These are phyloP conservation scores for Cercospora canescens DNA, from an alignment of 2,329 filamentous ascomycete genomes.

Conservation along the genomic window DNA sequence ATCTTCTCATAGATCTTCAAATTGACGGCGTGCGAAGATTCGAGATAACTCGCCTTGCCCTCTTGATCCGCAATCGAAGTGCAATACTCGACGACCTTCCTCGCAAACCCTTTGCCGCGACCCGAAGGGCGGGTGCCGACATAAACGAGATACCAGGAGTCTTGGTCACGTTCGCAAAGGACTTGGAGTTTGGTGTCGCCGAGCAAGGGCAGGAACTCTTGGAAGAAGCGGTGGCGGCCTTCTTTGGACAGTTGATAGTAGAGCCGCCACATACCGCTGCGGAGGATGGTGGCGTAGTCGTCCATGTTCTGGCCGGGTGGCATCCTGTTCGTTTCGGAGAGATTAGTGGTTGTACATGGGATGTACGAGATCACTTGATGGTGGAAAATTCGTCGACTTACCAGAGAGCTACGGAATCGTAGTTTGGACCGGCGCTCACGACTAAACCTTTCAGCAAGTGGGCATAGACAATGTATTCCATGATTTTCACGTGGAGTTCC, in stretches of 20 bases:
- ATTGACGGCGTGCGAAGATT: constrained; percentile 71
- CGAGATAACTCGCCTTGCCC: constrained; percentile 70
- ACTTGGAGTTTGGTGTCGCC: constrained; percentile 69
- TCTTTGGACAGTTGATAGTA: constrained; percentile 72
- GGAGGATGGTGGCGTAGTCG: constrained; percentile 68
- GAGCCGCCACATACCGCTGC: constrained; percentile 76
- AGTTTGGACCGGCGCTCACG: constrained; percentile 72
- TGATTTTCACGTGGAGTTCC: constrained; percentile 73
- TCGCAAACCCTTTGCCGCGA: constrained; percentile 71
- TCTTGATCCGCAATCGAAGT: constrained; percentile 67
- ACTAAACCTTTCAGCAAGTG: constrained; percentile 74
- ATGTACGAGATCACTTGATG: too few species aligned
- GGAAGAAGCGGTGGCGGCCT: constrained; percentile 72
- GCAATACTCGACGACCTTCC: constrained; percentile 70
- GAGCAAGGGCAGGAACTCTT: constrained; percentile 73
- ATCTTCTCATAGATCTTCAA: constrained; percentile 72
- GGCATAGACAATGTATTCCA: constrained; percentile 75
- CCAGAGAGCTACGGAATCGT: constrained; percentile 78
- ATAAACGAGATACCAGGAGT: constrained; percentile 82
- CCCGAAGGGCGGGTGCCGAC: constrained; percentile 72
- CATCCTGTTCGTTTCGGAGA: constrained; percentile 56
- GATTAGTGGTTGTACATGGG: background rate
- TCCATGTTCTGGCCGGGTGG: constrained; percentile 73
- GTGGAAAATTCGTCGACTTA: constrained; percentile 44
- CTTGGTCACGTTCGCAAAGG: constrained; percentile 65